Evolutionary conservation across 768 basidiomycete species (phyloP).

Genomic region (Tricholoma saponaceum): DNA sequence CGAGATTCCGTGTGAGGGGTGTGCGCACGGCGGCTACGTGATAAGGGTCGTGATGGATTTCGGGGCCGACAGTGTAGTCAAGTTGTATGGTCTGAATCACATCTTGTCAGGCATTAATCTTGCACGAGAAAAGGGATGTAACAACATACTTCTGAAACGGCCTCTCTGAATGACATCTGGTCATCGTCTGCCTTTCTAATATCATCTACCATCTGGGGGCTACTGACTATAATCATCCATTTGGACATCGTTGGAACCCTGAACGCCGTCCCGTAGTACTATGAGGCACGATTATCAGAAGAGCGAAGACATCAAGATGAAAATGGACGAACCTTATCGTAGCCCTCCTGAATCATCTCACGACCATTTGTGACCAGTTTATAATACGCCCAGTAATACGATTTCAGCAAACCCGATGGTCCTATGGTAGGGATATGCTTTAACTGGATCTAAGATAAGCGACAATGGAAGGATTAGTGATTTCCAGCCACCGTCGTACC

Average conservation of each 20-base stretch:
- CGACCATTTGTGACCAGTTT: conserved; percentile 1
- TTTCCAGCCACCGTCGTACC: too few species aligned
- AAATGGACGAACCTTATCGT: conserved; percentile 14
- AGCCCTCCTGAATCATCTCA: conserved; percentile 17
- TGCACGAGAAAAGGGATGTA: background rate
- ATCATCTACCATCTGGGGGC: conserved; percentile 26
- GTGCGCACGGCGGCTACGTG: conserved; percentile 28
- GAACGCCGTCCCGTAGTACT: conserved; percentile 17
- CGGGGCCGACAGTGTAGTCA: conserved; percentile 33
- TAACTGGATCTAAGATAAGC: too few species aligned
- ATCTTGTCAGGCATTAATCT: too few species aligned
- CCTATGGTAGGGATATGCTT: conserved; percentile 14
- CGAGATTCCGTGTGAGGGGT: too few species aligned
- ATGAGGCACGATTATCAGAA: background rate
- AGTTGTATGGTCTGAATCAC: too few species aligned
- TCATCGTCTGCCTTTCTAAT: conserved; percentile 28
- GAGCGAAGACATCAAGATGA: too few species aligned
- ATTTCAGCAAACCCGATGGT: conserved; percentile 11
- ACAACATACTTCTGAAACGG: background rate
- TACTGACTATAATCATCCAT: conserved; percentile 29
- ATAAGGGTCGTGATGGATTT: conserved; percentile 24
- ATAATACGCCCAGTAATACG: conserved; percentile 15
- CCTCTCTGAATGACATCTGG: conserved; percentile 17
- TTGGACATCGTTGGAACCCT: conserved; percentile 18
- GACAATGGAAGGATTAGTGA: too few species aligned